Evolutionary conservation across 2,329 filamentous ascomycete genomes (phyloP), one percentile per base, ranked within the genome.

Genomic region (Diaporthe vaccinii): DNA sequence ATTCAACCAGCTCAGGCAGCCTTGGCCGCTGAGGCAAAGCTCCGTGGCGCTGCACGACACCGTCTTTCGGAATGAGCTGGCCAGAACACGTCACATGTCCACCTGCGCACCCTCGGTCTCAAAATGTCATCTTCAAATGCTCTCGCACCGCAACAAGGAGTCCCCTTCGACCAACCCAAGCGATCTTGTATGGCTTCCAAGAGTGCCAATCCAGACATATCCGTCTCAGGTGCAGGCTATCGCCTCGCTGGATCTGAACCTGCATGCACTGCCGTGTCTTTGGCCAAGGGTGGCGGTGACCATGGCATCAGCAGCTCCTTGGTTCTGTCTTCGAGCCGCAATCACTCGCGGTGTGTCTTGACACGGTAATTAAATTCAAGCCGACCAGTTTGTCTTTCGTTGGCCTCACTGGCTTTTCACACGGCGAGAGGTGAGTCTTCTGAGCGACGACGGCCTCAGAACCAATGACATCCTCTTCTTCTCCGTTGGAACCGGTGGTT

Each of bases 391-490:
- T 10, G 20, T 53, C 41, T 46, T 20, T 12, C 25, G 14, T 25
- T 4, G 9, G 3, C 20, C 28, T 68, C 62, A 68, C 9, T 68
- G 46, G 14, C 20, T 53, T 14, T 41, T 61, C 31, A 4, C 39
- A 2, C 65, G 65, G 46, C 49, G 31, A 22, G 22, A 17, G 3
- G 44, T 31, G 3, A 68, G 31, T 22, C 65, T 68, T n/a, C 49
- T 53, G 65, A 68, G 46, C n/a, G 65, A 53, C 9, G 31, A 17
- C 0, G 65, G 65, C 46, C 65, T 46, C 7, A 68, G 7, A 4
- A 28, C 34, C n/a, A 68, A 8, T 20, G 65, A 68, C 31, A 8
- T 53, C 34, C 65, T 41, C 15, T 68, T 68, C 46, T 68, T 68
- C n/a, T 53, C 65, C 8, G 65, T n/a, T 31, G 65, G 36, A 9